Evolutionary conservation across 495 filamentous ascomycete species (phyloP).

Genomic region (Tuber aestivum): DNA sequence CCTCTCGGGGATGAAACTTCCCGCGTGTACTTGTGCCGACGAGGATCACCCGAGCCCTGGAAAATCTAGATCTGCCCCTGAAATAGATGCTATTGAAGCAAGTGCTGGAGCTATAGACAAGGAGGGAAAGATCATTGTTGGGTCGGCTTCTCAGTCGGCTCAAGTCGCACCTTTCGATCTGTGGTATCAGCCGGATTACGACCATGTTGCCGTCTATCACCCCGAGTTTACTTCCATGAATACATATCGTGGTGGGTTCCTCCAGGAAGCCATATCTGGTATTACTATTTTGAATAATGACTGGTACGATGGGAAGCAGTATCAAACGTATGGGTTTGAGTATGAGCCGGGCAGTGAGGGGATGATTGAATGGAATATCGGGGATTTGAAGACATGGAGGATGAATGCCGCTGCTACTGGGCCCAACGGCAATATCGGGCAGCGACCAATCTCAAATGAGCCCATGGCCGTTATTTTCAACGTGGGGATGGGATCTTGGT

Average conservation of each 20-base stretch:
- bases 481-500: constrained; percentile 66
- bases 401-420: constrained; percentile 60
- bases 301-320: constrained; percentile 72
- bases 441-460: constrained; percentile 62
- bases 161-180: constrained; percentile 73
- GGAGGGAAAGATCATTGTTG: constrained; percentile 46
- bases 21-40: constrained; percentile 60
- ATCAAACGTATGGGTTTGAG: constrained; percentile 69
- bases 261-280: constrained; percentile 67
- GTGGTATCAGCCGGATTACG: constrained; percentile 69
- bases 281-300: constrained; percentile 65
- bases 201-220: constrained; percentile 63
- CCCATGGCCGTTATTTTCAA: constrained; percentile 67
- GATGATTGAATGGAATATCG: constrained; percentile 63
- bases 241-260: constrained; percentile 60
- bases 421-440: constrained; percentile 69
- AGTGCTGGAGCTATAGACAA: constrained; percentile 53
- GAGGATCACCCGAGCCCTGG: constrained; percentile 67
- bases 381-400: constrained; percentile 60
- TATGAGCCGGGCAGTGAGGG: constrained; percentile 60
- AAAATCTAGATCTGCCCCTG: constrained; percentile 64
- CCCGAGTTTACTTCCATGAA: constrained; percentile 57
- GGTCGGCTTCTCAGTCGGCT: constrained; percentile 63
- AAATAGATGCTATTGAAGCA: constrained; percentile 72
- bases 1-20: constrained; percentile 68